Percentiles rank a stretch among this genome's conserved stretches.
Conservation (phyloP, 2,329 filamentous ascomycete genomes). For the Pseudogymnoascus sp. region DNA sequence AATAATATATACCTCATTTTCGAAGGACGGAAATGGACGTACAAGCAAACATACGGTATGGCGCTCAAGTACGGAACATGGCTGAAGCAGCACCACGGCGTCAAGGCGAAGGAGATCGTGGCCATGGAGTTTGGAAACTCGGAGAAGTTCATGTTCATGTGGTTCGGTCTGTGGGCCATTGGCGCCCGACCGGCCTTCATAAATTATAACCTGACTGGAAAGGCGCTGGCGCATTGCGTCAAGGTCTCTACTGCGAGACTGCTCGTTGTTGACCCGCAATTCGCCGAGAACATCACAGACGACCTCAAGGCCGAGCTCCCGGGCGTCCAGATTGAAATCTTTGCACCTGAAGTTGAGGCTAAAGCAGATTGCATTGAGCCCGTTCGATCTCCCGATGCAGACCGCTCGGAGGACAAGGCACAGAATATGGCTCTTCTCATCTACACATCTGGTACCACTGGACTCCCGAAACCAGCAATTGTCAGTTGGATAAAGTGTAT, state of each 20-base stretch:
- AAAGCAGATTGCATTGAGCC: constrained; percentile 46
- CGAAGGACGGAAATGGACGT: constrained; percentile 62
- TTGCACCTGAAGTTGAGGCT: constrained; percentile 51
- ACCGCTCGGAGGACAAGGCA: constrained; percentile 42
- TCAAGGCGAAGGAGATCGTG: constrained; percentile 67
- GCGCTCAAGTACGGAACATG: constrained; percentile 67
- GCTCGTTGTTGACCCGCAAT: constrained; percentile 58
- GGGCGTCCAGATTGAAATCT: constrained; percentile 50
- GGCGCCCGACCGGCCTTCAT: constrained; percentile 79
- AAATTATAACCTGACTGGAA: constrained; percentile 74
- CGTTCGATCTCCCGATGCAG: constrained; percentile 50
- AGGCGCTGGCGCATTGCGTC: constrained; percentile 67
- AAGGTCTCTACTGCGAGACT: constrained; percentile 58
- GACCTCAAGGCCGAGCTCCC: constrained; percentile 46
- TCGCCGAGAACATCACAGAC: constrained; percentile 49
- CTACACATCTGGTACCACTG: constrained; percentile 80
- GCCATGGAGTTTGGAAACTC: constrained; percentile 77
- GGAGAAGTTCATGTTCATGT: constrained; percentile 66
- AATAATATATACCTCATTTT: constrained; percentile 57
- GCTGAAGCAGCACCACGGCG: constrained; percentile 55
- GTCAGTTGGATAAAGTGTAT: constrained; percentile 64
- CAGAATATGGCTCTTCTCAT: constrained; percentile 63
- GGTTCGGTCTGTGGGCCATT: constrained; percentile 73
- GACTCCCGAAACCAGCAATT: constrained; percentile 72
- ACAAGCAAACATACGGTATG: constrained; percentile 64